Evolutionary conservation across 2,329 filamentous ascomycete species (phyloP), one percentile per base, ranked within the genome.

Genomic region (Keithomyces neogunnii): DNA sequence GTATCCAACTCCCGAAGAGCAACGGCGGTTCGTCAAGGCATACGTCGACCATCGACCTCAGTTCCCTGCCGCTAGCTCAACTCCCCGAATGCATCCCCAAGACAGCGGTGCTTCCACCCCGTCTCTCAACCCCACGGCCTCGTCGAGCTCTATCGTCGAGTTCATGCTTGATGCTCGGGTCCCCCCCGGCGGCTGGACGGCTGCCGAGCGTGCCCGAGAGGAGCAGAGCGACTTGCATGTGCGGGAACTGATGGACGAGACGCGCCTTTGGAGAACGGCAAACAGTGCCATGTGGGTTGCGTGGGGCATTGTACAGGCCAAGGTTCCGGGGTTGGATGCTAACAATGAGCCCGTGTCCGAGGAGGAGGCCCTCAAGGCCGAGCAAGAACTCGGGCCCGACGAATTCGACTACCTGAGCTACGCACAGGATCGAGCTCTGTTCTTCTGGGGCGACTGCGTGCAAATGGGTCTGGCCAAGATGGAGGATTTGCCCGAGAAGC

Each of bases 251-350:
- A 73, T 93, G 62, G 80, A 85, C 40, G 90, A 97, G 70, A 84
- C 89, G 2, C 76, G 83, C 13, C 74, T 95, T 45, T 99, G 93
- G 93, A 82, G 93, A 3, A 75, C 88, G 0, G 88, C 89, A 39
- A 95, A 93, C 69, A 90, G 86, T 36, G 89, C 89, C 2, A 82
- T 88, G 69, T 99, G 93, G 93, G 82, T 95, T 29, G 88, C 90
- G 1, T 99, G 93, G 93, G 93, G 93, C 29, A 89, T 97, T 55
- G 87, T 99, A 48, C 93, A 99, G 70, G 92, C 93, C 46, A 91
- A 93, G 65, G 77, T 95, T 1, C 84, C 88, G 0, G 88, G 84
- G 0, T 74, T 92, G 64, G 81, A 85, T 19, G 54, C 53, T 38
- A 55, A 55, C 48, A 56, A 57, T 13, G 69, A 71, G 13, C 73